phyloP scores from a whole-genome alignment of 164 flowering plant genomes.

The Magnolia kwangsiensis region DNA sequence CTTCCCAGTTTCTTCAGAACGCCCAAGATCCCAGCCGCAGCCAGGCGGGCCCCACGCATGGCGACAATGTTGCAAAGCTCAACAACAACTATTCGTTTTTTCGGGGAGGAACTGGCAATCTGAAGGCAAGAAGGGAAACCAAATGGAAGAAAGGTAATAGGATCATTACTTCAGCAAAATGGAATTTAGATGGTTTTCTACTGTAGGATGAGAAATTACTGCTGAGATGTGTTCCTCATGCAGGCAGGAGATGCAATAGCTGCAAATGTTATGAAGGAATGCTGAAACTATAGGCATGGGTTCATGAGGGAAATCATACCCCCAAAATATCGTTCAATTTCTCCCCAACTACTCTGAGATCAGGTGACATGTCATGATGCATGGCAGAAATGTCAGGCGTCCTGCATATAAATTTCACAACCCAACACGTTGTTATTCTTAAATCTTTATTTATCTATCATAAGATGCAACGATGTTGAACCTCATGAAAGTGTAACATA shows the following conservation, averaged over 20 bases:
- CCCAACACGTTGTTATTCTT: no score
- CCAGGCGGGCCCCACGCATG: constrained; percentile 74
- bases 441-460: no score
- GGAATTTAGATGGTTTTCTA: no score
- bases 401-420: constrained; percentile 37
- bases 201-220: neutral
- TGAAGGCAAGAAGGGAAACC: constrained; percentile 17
- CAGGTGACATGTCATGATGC: constrained; percentile 90
- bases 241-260: no score
- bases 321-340: constrained; percentile 78
- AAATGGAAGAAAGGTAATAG: neutral
- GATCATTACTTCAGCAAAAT: no score
- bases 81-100: constrained; percentile 66
- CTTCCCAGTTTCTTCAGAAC: constrained; percentile 81
- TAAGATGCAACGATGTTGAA: no score
- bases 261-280: neutral
- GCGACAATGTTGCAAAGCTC: constrained; percentile 79
- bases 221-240: neutral
- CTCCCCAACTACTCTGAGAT: constrained; percentile 72
- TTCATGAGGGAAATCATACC: constrained; percentile 29
- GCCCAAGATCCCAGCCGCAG: constrained; percentile 87
- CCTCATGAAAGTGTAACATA: no score
- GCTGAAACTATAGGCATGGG: neutral
- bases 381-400: constrained; percentile 96
- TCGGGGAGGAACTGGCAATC: constrained; percentile 71